Percentiles rank a stretch among this genome's conserved stretches.
Evolutionary conservation across 306 rosid species (phyloP).

Genomic region (Cyclanthera cordifolia): DNA sequence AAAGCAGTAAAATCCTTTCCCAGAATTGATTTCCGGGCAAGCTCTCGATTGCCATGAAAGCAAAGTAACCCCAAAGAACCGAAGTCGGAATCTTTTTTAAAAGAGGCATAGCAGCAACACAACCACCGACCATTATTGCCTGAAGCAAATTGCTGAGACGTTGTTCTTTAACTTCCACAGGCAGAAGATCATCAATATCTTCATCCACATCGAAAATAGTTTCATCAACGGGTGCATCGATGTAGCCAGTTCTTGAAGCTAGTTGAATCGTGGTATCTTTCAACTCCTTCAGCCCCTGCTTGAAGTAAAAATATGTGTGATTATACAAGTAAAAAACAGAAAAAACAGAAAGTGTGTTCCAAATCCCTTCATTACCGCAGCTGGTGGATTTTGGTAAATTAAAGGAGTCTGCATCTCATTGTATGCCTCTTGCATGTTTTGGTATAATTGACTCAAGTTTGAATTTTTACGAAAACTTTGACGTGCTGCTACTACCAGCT

Average conservation of each 20-base stretch:
- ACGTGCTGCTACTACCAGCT: conserved; percentile 68
- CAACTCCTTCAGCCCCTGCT: conserved; percentile 70
- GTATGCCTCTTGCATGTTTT: conserved; percentile 72
- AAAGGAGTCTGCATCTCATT: conserved; percentile 86
- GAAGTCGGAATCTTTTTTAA: conserved; percentile 85
- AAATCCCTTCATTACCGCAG: conserved; percentile 41
- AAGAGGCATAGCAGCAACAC: conserved; percentile 93
- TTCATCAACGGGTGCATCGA: conserved; percentile 87
- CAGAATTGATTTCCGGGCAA: conserved; percentile 96
- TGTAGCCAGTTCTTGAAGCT: conserved; percentile 64
- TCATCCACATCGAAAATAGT: conserved; percentile 70
- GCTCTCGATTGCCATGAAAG: conserved; percentile 97
- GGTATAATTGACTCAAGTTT: conserved; percentile 71
- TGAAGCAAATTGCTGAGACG: conserved; percentile 89
- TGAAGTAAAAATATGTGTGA: not conserved
- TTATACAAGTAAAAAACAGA: not conserved
- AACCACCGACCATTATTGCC: conserved; percentile 62
- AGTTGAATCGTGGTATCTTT: conserved; percentile 71
- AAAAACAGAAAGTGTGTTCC: not conserved
- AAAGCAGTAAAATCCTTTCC: conserved; percentile 86
- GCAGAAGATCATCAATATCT: conserved; percentile 86
- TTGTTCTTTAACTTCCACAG: conserved; percentile 84
- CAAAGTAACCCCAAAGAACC: conserved; percentile 97
- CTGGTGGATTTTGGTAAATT: conserved; percentile 64
- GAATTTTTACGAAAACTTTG: conserved; percentile 52